Conservation (phyloP, 495 filamentous ascomycete species). For the Neurospora sp. region DNA sequence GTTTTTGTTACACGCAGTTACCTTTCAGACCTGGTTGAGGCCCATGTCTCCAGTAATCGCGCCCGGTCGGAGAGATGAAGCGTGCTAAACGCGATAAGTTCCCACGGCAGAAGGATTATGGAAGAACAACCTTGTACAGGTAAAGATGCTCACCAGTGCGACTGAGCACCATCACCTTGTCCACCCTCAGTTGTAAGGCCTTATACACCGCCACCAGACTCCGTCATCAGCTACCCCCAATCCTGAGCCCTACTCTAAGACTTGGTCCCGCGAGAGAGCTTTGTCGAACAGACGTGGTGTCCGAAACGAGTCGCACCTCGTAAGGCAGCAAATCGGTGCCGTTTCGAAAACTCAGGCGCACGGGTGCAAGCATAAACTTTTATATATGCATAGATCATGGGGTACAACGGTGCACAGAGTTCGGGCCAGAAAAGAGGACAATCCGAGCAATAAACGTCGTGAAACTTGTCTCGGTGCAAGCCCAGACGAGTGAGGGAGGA, state of each 20-base stretch:
- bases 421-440: background rate
- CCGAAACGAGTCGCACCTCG: background rate
- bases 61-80: background rate
- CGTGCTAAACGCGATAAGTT: background rate
- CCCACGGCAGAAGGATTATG: background rate
- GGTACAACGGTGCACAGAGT: background rate
- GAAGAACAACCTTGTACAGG: background rate
- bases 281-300: background rate
- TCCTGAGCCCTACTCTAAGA: background rate
- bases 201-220: background rate
- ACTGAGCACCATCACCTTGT: background rate
- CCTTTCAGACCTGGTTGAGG: background rate
- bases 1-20: background rate
- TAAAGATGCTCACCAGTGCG: background rate
- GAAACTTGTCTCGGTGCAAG: background rate
- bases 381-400: background rate
- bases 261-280: background rate
- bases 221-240: background rate
- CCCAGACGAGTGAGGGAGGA: background rate
- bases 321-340: background rate
- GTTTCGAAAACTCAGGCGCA: background rate
- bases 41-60: background rate
- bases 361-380: background rate
- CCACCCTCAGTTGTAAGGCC: background rate
- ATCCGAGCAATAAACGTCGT: background rate